Percentiles rank a stretch among this genome's conserved stretches.
Conservation (phyloP, 2,329 filamentous ascomycete species). For the Diaporthe caulivora region DNA sequence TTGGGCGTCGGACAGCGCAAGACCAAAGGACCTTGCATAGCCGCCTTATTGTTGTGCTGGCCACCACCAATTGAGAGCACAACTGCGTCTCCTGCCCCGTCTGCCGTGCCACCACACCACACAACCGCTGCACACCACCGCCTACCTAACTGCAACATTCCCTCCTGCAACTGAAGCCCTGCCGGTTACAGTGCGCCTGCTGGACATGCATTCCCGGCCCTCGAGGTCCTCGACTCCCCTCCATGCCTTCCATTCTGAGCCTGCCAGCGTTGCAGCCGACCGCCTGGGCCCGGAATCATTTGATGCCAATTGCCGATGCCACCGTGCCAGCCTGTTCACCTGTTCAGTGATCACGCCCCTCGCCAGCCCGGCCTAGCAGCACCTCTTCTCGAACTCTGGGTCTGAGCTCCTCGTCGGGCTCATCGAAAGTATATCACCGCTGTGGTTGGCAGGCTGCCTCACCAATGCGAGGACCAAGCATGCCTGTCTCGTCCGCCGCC, state of each 20-base stretch:
- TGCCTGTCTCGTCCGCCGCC: constrained; percentile 8
- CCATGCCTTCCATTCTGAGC: constrained; percentile 18
- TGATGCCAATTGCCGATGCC: constrained; percentile 27
- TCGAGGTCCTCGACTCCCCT: background rate
- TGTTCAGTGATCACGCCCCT: constrained; percentile 16
- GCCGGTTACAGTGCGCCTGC: constrained; percentile 20
- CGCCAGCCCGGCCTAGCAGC: constrained; percentile 2
- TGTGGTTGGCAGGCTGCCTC: constrained; percentile 18
- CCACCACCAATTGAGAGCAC: constrained; percentile 12
- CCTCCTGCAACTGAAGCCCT: constrained; percentile 17
- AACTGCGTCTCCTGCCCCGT: constrained; percentile 4
- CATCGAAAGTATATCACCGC: background rate
- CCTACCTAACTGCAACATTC: background rate
- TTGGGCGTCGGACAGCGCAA: constrained; percentile 16
- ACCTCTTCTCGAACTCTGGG: constrained; percentile 22
- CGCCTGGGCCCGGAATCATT: constrained; percentile 4
- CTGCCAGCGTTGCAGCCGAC: constrained; percentile 27
- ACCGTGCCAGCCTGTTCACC: constrained; percentile 21
- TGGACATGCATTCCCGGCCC: constrained; percentile 23
- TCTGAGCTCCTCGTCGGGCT: constrained; percentile 24
- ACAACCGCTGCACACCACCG: constrained; percentile 1
- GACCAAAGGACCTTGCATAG: constrained; percentile 26
- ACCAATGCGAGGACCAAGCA: constrained; percentile 1
- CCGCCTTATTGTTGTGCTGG: constrained; percentile 20
- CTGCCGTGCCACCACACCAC: constrained; percentile 21